Evolutionary conservation across 129 eudicot genomes (phyloP), one percentile per base, ranked within the genome.

Genomic region (Arctium lappa): DNA sequence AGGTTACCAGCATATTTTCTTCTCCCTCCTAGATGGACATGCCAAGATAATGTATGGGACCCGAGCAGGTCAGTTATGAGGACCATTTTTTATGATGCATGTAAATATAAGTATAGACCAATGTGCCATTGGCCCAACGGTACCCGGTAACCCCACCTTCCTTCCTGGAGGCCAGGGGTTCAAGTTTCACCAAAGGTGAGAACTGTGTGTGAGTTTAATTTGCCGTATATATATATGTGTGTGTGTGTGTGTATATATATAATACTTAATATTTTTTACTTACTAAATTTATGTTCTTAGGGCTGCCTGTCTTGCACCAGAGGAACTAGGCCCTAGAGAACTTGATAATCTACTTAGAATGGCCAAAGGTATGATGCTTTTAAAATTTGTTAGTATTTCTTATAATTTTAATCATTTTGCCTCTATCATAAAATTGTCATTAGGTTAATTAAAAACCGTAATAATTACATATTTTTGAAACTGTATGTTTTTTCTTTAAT

Each of bases 21-120:
- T 82, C 95, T 95, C 37, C 99, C 97, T 73, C 81, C 97, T 9
- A 91, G 81, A 82, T 95, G 99, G 99, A 87, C 98, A 76, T 95
- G 99, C 77, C 91, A 86, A 83, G 97, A 91, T 72, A 91, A 95
- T 86, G 73, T 83, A 8, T 89, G 90, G 87, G 94, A 92, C 76
- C 86, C 71, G 69, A 87, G 84, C 86, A 90, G 99, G 99, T 90
- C 66, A 38, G 50, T 76, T 63, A 15, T 18, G n/a, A 73, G 77
- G 77, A 60, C 36, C 42, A 31, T 15, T 13, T 33, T 7, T 31
- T 44, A 34, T 13, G 18, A 40, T 60, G 68, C 27, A 60, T 60
- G 27, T 34, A 29, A 66, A 27, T 50, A 75, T 27, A 78, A 30
- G 1, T 32, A 50, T 36, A 12, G 42, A 37, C 40, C 5, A 37